These are phyloP conservation scores for Trichaptum fuscoviolaceum DNA, from an alignment of 768 basidiomycete species.

Conservation along the genomic window DNA sequence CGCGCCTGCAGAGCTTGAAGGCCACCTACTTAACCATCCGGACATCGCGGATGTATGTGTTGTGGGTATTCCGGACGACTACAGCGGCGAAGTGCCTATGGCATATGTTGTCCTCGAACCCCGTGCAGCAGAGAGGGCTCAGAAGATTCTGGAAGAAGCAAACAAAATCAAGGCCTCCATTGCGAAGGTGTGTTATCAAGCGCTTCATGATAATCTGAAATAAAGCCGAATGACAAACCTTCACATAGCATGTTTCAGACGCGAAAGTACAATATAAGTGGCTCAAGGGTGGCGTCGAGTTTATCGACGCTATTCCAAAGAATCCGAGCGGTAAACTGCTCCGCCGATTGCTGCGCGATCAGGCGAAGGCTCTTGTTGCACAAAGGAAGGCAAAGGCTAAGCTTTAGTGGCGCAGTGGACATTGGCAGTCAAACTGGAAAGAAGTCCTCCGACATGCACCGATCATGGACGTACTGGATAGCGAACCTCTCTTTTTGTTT, in stretches of 20 bases:
- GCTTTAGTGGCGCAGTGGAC: background rate
- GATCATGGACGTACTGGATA: too few species aligned
- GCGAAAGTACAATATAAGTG: slow-evolving; percentile 43
- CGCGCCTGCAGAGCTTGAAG: slow-evolving; percentile 69
- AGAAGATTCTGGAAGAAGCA: slow-evolving; percentile 27
- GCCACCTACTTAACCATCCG: slow-evolving; percentile 50
- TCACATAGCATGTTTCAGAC: slow-evolving; percentile 43
- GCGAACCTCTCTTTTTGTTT: too few species aligned
- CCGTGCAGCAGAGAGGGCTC: slow-evolving; percentile 32
- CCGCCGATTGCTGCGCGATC: slow-evolving; percentile 27
- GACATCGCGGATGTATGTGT: slow-evolving; percentile 62
- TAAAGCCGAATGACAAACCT: slow-evolving; percentile 3
- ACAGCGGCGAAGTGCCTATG: slow-evolving; percentile 65
- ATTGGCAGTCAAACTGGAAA: too few species aligned
- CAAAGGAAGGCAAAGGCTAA: background rate
- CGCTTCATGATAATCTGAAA: slow-evolving; percentile 12
- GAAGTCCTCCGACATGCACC: too few species aligned
- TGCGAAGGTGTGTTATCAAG: slow-evolving; percentile 41
- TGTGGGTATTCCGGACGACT: slow-evolving; percentile 62
- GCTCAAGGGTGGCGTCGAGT: slow-evolving; percentile 33
- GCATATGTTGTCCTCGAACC: slow-evolving; percentile 56
- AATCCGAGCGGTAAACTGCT: slow-evolving; percentile 25
- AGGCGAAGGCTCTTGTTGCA: background rate
- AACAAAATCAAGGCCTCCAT: slow-evolving; percentile 41
- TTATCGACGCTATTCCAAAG: slow-evolving; percentile 32